phyloP scores from a whole-genome alignment of 371 early-diverging fungal species.

The Saksenaea oblongispora region DNA sequence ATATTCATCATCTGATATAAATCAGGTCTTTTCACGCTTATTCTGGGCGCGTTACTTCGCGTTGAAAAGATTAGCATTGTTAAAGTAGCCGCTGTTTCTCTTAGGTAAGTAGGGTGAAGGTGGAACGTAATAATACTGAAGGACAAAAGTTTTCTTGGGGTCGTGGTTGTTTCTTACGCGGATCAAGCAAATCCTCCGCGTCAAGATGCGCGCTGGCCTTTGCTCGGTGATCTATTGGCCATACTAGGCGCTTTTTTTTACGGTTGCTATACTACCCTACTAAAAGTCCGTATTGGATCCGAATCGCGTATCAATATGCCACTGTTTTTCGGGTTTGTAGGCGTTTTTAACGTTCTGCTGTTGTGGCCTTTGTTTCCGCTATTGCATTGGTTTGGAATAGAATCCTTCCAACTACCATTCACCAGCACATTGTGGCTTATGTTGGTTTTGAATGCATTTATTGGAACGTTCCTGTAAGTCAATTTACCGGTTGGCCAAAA shows the following conservation, averaged over 20 bases:
- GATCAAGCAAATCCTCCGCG: constrained; percentile 20
- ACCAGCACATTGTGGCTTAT: constrained; percentile 52
- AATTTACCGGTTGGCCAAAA: not conserved
- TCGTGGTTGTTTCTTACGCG: constrained; percentile 50
- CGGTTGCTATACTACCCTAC: constrained; percentile 70
- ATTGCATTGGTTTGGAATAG: constrained; percentile 62
- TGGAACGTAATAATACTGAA: not conserved
- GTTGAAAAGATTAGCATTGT: constrained; percentile 60
- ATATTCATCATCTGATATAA: not conserved
- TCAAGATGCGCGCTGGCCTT: constrained; percentile 25
- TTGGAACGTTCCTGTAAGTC: constrained; percentile 71
- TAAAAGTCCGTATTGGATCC: constrained; percentile 69
- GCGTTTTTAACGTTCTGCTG: constrained; percentile 66
- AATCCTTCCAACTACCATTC: constrained; percentile 63
- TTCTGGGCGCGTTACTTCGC: constrained; percentile 60
- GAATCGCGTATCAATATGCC: constrained; percentile 70
- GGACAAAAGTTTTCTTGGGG: constrained; percentile 51
- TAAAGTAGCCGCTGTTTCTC: constrained; percentile 58
- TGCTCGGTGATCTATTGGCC: constrained; percentile 68
- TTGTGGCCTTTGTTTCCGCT: constrained; percentile 69
- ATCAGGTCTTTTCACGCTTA: constrained; percentile 69
- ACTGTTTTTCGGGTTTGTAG: constrained; percentile 80
- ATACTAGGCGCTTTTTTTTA: constrained; percentile 73
- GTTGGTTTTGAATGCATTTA: constrained; percentile 67
- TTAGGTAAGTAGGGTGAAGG: constrained; percentile 30